Evolutionary conservation across 805 yeast genomes (phyloP).

Genomic region (Yamadazyma olivae): DNA sequence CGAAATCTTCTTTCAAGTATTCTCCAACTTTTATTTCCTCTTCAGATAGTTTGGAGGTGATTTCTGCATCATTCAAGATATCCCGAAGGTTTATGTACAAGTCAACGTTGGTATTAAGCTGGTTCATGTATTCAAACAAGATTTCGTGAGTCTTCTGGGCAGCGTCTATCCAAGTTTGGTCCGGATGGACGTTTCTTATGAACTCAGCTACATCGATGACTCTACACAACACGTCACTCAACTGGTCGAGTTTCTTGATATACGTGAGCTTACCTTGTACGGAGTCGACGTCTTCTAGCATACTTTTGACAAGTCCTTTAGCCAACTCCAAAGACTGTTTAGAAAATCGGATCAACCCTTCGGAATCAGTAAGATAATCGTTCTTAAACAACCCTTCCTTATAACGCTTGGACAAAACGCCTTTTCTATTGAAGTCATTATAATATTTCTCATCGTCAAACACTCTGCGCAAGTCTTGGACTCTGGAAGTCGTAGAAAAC

Average conservation of each 20-base stretch:
- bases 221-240: constrained; percentile 85
- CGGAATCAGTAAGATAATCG: constrained; percentile 63
- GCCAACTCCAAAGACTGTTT: constrained; percentile 64
- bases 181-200: constrained; percentile 85
- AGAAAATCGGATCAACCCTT: constrained; percentile 69
- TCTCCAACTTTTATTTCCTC: constrained; percentile 86
- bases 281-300: constrained; percentile 43
- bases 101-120: constrained; percentile 77
- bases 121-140: constrained; percentile 92
- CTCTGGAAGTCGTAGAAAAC: too few species aligned
- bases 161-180: constrained; percentile 61
- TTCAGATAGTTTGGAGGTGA: constrained; percentile 39
- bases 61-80: constrained; percentile 45
- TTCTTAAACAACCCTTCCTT: constrained; percentile 85
- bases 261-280: constrained; percentile 45
- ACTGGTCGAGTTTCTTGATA: constrained; percentile 69
- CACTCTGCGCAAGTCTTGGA: too few species aligned
- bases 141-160: constrained; percentile 87
- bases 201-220: constrained; percentile 94
- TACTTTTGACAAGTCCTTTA: constrained; percentile 52
- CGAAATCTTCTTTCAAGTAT: constrained; percentile 78
- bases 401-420: constrained; percentile 18
- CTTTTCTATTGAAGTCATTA: constrained; percentile 40
- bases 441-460: constrained; percentile 65
- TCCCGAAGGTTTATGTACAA: constrained; percentile 57